Percentiles rank a stretch among this genome's conserved stretches.
phyloP scores from a whole-genome alignment of 345 rosid species.

The Linum lewisii region DNA sequence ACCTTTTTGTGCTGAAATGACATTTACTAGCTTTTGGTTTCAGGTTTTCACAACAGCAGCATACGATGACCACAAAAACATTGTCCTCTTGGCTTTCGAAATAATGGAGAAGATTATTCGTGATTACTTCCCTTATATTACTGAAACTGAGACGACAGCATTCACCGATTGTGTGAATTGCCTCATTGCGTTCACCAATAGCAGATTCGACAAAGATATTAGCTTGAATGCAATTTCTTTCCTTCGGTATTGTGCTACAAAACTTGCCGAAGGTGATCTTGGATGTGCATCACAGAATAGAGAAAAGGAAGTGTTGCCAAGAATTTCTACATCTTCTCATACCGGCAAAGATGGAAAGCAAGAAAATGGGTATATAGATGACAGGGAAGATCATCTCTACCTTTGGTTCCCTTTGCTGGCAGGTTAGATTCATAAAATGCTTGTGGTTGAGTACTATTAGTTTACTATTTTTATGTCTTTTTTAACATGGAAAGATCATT shows the following conservation, averaged over 20 bases:
- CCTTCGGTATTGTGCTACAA: slow-evolving; percentile 90
- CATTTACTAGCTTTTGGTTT: slow-evolving; percentile 8
- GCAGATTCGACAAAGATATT: slow-evolving; percentile 85
- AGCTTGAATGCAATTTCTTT: slow-evolving; percentile 88
- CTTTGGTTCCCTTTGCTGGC: slow-evolving; percentile 98
- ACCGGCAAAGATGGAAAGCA: slow-evolving; percentile 43
- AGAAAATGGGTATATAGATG: slow-evolving; percentile 54
- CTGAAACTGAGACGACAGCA: slow-evolving; percentile 97
- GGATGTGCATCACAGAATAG: slow-evolving; percentile 53
- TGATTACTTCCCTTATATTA: slow-evolving; percentile 92
- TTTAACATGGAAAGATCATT: neutral
- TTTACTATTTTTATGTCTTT: neutral
- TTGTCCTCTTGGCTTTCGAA: slow-evolving; percentile 88
- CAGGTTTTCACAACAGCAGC: slow-evolving; percentile 99
- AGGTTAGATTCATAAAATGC: slow-evolving; percentile 33
- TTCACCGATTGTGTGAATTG: slow-evolving; percentile 99
- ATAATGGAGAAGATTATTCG: slow-evolving; percentile 93
- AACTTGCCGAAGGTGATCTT: slow-evolving; percentile 93
- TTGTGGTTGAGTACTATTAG: neutral
- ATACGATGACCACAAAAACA: slow-evolving; percentile 95
- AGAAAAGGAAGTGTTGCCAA: slow-evolving; percentile 52
- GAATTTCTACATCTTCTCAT: slow-evolving; percentile 42
- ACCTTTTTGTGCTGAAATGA: neutral
- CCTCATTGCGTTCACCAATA: slow-evolving; percentile 91
- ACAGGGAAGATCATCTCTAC: slow-evolving; percentile 70